These are phyloP conservation scores for Naegleria fowleri DNA, from an alignment of 208 protist species.

Conservation along the genomic window DNA sequence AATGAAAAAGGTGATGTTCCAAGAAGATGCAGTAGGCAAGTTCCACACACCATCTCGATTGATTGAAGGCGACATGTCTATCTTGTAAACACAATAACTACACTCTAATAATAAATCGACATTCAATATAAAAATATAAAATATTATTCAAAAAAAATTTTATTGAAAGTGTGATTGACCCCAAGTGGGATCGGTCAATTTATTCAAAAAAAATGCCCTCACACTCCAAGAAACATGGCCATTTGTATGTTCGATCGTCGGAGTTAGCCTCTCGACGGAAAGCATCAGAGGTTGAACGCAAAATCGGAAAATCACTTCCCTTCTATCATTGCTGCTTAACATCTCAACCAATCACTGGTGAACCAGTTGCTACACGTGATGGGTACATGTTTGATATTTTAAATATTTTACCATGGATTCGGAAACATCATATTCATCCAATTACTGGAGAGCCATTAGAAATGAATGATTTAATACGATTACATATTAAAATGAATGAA, in stretches of 20 bases:
- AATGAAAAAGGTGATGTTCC: too few relatives aligned
- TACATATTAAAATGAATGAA: constrained; percentile 51
- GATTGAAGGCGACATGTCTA: too few relatives aligned
- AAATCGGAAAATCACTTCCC: constrained; percentile 39
- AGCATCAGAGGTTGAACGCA: background rate
- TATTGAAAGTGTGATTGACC: too few relatives aligned
- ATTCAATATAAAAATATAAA: too few relatives aligned
- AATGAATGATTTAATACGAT: constrained; percentile 56
- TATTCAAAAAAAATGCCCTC: constrained; percentile 2
- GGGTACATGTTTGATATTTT: constrained; percentile 51
- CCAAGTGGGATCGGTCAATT: too few relatives aligned
- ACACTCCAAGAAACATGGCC: background rate
- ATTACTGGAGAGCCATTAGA: constrained; percentile 57
- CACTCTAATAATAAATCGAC: too few relatives aligned
- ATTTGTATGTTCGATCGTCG: background rate
- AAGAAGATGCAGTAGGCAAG: too few relatives aligned
- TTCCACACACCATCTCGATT: too few relatives aligned
- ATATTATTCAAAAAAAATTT: too few relatives aligned
- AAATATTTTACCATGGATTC: constrained; percentile 68
- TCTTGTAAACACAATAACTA: too few relatives aligned
- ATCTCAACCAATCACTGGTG: constrained; percentile 52
- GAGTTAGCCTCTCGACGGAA: background rate
- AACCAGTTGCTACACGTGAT: constrained; percentile 56
- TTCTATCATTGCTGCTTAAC: constrained; percentile 67
- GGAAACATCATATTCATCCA: constrained; percentile 62